Percentiles rank a stretch among this genome's conserved stretches.
Conservation (phyloP, 2,329 filamentous ascomycete genomes). For the Trichoderma atroviride region DNA sequence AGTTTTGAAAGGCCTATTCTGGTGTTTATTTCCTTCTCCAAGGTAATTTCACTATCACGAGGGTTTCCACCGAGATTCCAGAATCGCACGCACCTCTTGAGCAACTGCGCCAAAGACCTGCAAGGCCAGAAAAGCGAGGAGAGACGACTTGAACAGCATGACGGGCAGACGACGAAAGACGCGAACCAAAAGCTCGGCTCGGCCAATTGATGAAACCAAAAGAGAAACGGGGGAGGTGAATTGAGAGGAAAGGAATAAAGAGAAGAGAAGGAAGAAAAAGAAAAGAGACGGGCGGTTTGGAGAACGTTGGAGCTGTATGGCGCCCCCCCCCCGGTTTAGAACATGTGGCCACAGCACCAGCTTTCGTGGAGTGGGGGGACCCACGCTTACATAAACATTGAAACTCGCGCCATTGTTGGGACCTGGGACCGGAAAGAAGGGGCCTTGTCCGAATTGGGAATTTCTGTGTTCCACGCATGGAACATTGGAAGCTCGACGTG, state of each 20-base stretch:
- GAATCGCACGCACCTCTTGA: slow-evolving; percentile 55
- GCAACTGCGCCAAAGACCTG: slow-evolving; percentile 67
- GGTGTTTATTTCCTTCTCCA: not conserved
- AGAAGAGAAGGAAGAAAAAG: slow-evolving; percentile 16
- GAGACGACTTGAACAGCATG: slow-evolving; percentile 77
- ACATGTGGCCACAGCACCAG: slow-evolving; percentile 26
- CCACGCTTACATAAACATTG: slow-evolving; percentile 19
- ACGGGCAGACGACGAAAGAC: not conserved
- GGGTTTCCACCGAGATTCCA: too few relatives aligned
- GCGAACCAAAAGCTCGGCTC: slow-evolving; percentile 18
- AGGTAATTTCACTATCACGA: too few relatives aligned
- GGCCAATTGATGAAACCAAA: slow-evolving; percentile 22
- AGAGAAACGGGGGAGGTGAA: not conserved
- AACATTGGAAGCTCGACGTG: not conserved
- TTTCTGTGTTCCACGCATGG: not conserved
- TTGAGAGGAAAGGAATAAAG: too few relatives aligned
- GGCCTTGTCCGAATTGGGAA: not conserved
- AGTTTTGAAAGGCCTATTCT: too few relatives aligned
- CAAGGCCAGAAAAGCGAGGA: slow-evolving; percentile 71
- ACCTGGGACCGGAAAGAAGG: not conserved
- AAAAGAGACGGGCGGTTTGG: not conserved
- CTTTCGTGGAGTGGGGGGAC: not conserved
- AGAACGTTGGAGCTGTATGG: slow-evolving; percentile 16
- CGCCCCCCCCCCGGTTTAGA: not conserved
- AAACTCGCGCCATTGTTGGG: not conserved